Conservation (phyloP, 108 stramenopile species). For the Epithemia pelagica region DNA sequence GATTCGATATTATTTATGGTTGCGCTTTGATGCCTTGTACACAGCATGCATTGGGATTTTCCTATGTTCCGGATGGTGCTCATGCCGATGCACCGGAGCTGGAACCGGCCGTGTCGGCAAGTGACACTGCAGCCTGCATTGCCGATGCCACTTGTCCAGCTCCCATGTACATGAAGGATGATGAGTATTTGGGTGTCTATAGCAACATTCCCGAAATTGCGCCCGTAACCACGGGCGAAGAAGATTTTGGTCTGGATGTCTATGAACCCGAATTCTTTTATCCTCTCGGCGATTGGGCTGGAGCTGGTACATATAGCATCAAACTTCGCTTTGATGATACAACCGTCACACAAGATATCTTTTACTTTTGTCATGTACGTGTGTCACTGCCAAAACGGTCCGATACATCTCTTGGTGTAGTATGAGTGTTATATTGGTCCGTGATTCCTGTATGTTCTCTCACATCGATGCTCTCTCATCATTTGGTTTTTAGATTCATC, state of each 20-base stretch:
- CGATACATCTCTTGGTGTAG: background rate
- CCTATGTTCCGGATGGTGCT: constrained; percentile 87
- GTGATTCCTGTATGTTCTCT: too few species aligned
- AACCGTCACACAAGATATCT: constrained; percentile 61
- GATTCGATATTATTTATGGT: too few species aligned
- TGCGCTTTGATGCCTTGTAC: too few species aligned
- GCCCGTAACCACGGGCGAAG: constrained; percentile 6
- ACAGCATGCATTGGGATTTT: constrained; percentile 86
- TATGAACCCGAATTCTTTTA: constrained; percentile 81
- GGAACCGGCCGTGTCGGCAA: constrained; percentile 47
- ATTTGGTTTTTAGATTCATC: constrained; percentile 70
- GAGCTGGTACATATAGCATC: constrained; percentile 44
- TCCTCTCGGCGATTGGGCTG: constrained; percentile 67
- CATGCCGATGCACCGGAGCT: constrained; percentile 77
- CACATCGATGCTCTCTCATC: constrained; percentile 13
- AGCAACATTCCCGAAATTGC: constrained; percentile 29
- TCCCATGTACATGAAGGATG: constrained; percentile 77
- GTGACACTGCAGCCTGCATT: constrained; percentile 23
- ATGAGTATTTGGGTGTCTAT: constrained; percentile 45
- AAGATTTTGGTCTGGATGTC: constrained; percentile 76
- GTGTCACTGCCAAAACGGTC: constrained; percentile 12
- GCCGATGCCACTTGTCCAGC: constrained; percentile 47
- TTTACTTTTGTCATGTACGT: constrained; percentile 92
- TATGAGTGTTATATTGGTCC: too few species aligned
- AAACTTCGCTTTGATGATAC: constrained; percentile 47